Evolutionary conservation across 768 basidiomycete genomes (phyloP).

Genomic region (Boletus rubroflammeus): DNA sequence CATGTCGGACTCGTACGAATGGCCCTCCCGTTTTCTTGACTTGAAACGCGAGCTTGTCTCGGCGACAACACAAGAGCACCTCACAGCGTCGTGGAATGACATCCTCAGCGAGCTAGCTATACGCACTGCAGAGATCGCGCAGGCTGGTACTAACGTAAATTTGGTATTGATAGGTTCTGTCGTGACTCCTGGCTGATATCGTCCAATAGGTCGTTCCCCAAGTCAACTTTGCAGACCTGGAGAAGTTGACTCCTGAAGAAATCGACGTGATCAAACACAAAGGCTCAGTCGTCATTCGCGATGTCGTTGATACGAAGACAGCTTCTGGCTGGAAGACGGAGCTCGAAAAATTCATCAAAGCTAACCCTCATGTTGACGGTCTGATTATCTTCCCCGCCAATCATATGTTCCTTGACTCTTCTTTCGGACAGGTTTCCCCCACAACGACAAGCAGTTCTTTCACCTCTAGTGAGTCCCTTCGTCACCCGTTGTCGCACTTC

Average conservation of each 20-base stretch:
- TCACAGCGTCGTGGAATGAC: conserved; percentile 55
- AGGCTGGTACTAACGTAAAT: conserved; percentile 48
- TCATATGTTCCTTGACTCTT: neutral
- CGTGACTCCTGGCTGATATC: neutral
- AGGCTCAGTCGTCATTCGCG: conserved; percentile 59
- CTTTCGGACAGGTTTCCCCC: conserved; percentile 43
- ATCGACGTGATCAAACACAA: conserved; percentile 48
- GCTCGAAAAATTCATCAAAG: conserved; percentile 52
- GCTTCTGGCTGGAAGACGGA: conserved; percentile 56
- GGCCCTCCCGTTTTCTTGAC: conserved; percentile 46
- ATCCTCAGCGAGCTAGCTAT: conserved; percentile 49
- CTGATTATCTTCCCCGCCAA: neutral
- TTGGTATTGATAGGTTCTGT: neutral
- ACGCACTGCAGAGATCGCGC: conserved; percentile 42
- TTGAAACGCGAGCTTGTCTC: conserved; percentile 56
- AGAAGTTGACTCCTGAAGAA: conserved; percentile 42
- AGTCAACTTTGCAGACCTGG: conserved; percentile 54
- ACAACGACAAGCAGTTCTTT: conserved; percentile 67
- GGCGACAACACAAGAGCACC: conserved; percentile 44
- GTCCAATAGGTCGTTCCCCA: conserved; percentile 53
- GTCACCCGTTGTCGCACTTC: neutral
- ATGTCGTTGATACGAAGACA: conserved; percentile 54
- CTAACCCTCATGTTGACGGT: conserved; percentile 58
- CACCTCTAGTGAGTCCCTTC: conserved; percentile 54
- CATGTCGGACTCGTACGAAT: conserved; percentile 14